A percentile compares a stretch with the other conserved stretches of the same genome.
These are phyloP conservation scores for Areca catechu DNA, from an alignment of 176 grass and related monocot species.

Conservation along the genomic window DNA sequence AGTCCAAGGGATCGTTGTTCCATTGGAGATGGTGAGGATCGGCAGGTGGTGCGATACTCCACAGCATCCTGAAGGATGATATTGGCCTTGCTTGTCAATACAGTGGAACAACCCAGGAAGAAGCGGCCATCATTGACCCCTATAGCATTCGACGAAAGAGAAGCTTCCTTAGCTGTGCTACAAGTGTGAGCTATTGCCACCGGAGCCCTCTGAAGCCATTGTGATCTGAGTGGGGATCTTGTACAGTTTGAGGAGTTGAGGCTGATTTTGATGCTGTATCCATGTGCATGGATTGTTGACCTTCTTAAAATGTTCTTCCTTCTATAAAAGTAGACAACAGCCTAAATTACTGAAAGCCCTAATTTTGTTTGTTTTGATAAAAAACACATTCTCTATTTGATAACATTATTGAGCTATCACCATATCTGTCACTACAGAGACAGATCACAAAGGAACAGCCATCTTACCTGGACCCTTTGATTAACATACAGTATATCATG, in stretches of 20 bases:
- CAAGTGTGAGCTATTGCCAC: slow-evolving; percentile 37
- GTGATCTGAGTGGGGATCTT: slow-evolving; percentile 3
- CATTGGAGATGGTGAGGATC: slow-evolving; percentile 18
- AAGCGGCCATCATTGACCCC: slow-evolving; percentile 71
- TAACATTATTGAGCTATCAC: too few species aligned
- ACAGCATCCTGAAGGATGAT: slow-evolving; percentile 91
- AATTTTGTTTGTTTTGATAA: too few species aligned
- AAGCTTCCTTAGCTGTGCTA: slow-evolving; percentile 52
- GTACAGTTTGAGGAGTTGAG: neutral
- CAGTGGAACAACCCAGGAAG: slow-evolving; percentile 82
- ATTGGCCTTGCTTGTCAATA: slow-evolving; percentile 88
- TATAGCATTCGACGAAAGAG: slow-evolving; percentile 66
- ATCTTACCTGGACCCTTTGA: too few species aligned
- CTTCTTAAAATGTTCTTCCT: too few species aligned
- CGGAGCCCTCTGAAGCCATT: neutral
- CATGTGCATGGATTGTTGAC: slow-evolving; percentile 4
- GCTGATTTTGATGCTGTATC: slow-evolving; percentile 10
- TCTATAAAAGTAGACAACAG: too few species aligned
- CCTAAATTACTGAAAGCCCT: too few species aligned
- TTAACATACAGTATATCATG: too few species aligned
- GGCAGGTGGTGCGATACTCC: slow-evolving; percentile 50
- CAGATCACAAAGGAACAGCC: too few species aligned
- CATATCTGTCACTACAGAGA: too few species aligned
- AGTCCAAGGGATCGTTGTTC: slow-evolving; percentile 78
- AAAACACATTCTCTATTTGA: too few species aligned